Base-by-base conservation (phyloP, 306 rosid species). In the Argentina anserina region DNA sequence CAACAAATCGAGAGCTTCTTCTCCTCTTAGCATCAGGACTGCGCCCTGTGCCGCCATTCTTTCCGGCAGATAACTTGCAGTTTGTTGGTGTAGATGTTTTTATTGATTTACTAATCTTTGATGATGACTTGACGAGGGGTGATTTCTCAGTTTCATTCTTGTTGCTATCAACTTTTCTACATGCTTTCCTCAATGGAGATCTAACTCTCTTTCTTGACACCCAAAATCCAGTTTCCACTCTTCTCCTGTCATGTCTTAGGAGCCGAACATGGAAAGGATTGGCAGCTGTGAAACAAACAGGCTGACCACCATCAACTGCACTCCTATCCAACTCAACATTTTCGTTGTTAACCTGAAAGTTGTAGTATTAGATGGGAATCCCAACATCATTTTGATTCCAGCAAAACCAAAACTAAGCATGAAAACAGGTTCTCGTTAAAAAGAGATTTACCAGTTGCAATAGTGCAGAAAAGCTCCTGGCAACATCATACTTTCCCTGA, bases 401-500 rank as follows among this genome's bases (percentile, higher is more conserved):
- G 45, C 3, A 71, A 40, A 41, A 3, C 59, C 49, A 74, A 20
- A 55, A 70, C 18, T 46, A 6, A 23, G 72, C n/a, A 2, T 29
- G 18, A 13, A 42, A 47, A 67, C 21, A 69, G 7, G 59, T 59
- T 40, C 23, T 59, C 56, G 47, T 26, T 11, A 29, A 72, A 43
- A 67, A 65, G 69, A 43, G 58, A 78, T 58, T 45, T 90, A 94
- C 97, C 97, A 94, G 75, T 79, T 94, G 99, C 76, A 94, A 91
- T 43, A 94, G 89, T 13, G 99, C 90, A 72, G 96, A 85, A 80
- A 94, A 94, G 80, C 91, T 94, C 80, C 99, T 86, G 56, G 97
- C 90, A 20, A 94, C 95, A 29, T 81, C 86, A 37, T 83, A 91
- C 79, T 85, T 91, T 34, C 77, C 89, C 70, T 86, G 96, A 37